Conservation (phyloP, 208 protist species). For the Balamuthia mandrillaris region DNA sequence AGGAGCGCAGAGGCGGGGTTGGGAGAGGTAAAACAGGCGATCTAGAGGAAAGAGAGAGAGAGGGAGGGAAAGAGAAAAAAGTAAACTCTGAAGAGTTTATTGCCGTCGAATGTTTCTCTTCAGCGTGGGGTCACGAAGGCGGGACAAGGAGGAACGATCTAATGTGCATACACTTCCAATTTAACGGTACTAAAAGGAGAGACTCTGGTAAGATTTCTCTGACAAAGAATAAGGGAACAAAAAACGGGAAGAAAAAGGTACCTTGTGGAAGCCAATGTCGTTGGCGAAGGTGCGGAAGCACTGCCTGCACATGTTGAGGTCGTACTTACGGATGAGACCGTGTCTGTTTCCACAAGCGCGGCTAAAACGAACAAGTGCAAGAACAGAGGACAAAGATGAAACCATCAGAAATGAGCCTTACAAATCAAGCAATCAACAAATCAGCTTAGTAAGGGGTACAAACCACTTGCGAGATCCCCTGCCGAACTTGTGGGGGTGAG, state of each 20-base stretch:
- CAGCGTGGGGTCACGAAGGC: no score
- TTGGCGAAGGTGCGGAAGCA: constrained; percentile 84
- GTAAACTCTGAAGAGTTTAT: no score
- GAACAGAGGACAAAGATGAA: neutral
- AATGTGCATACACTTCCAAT: no score
- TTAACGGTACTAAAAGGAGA: no score
- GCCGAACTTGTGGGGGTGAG: constrained; percentile 53
- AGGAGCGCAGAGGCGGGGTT: no score
- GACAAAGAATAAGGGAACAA: no score
- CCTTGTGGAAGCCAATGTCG: constrained; percentile 87
- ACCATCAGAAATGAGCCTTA: neutral
- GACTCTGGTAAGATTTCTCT: no score
- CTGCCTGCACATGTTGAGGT: constrained; percentile 84
- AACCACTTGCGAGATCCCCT: constrained; percentile 34
- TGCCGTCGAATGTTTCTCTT: no score
- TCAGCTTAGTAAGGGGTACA: neutral
- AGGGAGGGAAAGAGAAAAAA: no score
- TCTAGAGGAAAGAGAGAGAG: no score
- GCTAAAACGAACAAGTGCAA: constrained; percentile 50
- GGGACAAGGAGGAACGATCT: no score
- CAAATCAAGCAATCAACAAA: neutral
- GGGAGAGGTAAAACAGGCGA: no score
- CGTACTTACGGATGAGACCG: constrained; percentile 89
- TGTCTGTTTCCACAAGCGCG: constrained; percentile 76
- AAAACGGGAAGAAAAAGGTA: constrained; percentile 37